A percentile compares a stretch with the other conserved stretches of the same genome.
Evolutionary conservation across 108 stramenopile species (phyloP).

Genomic region (Licmophora abbreviata): DNA sequence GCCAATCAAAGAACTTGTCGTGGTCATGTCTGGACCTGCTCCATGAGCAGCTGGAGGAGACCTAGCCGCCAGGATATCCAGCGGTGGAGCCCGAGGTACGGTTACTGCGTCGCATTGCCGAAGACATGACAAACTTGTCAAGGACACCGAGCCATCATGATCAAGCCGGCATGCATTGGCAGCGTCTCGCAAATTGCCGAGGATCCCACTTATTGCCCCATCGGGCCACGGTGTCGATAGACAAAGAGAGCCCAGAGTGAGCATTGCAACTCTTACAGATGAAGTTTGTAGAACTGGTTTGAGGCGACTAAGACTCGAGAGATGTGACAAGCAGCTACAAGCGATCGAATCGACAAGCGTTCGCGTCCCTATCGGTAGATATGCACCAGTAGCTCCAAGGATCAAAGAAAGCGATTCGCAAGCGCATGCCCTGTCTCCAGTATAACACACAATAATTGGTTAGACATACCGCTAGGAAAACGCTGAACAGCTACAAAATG

Average conservation of each 20-base stretch:
- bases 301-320: neutral
- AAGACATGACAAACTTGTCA: constrained; percentile 12
- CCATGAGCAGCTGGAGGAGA: no score
- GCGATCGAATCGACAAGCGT: constrained; percentile 30
- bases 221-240: constrained; percentile 34
- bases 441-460: neutral
- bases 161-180: constrained; percentile 4
- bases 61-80: no score
- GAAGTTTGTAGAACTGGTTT: neutral
- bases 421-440: neutral
- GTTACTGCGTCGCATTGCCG: constrained; percentile 17
- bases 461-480: neutral
- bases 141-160: constrained; percentile 11
- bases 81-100: constrained; percentile 30
- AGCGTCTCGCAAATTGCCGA: constrained; percentile 6
- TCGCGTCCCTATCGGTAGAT: neutral
- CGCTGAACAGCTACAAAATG: neutral
- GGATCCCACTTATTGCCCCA: constrained; percentile 18
- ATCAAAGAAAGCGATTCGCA: neutral
- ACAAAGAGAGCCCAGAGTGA: constrained; percentile 17
- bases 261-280: constrained; percentile 6
- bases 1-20: no score
- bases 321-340: constrained; percentile 6
- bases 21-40: no score
- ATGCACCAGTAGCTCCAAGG: neutral